Conservation (phyloP, 495 filamentous ascomycete species). For the Penicillium waksmanii region DNA sequence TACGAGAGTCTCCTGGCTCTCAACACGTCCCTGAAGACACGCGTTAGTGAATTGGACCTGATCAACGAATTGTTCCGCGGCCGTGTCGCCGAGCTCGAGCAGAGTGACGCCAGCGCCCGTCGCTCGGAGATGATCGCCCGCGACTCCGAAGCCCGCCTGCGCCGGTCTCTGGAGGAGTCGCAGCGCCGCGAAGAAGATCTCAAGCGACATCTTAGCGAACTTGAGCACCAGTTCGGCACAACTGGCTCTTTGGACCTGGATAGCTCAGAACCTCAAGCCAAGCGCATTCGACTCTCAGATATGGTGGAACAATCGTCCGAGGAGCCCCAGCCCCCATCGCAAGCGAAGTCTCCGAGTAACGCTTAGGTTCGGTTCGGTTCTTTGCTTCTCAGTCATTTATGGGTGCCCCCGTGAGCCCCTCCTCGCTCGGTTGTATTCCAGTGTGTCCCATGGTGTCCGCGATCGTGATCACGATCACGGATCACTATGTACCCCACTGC, state of each 20-base stretch:
- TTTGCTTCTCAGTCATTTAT: constrained; percentile 1
- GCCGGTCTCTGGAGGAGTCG: constrained; percentile 72
- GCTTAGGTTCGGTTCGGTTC: constrained; percentile 21
- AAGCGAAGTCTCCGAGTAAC: constrained; percentile 46
- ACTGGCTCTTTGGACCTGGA: constrained; percentile 27
- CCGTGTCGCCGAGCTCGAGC: constrained; percentile 85
- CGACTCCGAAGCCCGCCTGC: constrained; percentile 63
- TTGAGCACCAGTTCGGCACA: constrained; percentile 63
- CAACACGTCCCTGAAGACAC: constrained; percentile 83
- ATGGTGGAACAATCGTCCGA: constrained; percentile 47
- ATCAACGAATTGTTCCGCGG: constrained; percentile 93
- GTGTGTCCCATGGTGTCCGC: not conserved
- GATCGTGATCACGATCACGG: too few relatives aligned
- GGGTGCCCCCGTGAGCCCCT: not conserved
- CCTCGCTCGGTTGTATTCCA: constrained; percentile 4
- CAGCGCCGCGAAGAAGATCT: constrained; percentile 79
- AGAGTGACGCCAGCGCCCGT: constrained; percentile 69
- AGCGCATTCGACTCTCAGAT: constrained; percentile 49
- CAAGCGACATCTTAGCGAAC: constrained; percentile 78
- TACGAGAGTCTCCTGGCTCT: constrained; percentile 76
- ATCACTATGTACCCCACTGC: not conserved
- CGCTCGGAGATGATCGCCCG: constrained; percentile 60
- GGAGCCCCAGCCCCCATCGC: constrained; percentile 34
- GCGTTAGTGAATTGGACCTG: constrained; percentile 90
- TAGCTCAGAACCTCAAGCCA: constrained; percentile 48